A percentile compares a stretch with the other conserved stretches of the same genome.
These are phyloP conservation scores for Ceratobasidium sp. DNA, from an alignment of 1,284 basidiomycete species.

Conservation along the genomic window DNA sequence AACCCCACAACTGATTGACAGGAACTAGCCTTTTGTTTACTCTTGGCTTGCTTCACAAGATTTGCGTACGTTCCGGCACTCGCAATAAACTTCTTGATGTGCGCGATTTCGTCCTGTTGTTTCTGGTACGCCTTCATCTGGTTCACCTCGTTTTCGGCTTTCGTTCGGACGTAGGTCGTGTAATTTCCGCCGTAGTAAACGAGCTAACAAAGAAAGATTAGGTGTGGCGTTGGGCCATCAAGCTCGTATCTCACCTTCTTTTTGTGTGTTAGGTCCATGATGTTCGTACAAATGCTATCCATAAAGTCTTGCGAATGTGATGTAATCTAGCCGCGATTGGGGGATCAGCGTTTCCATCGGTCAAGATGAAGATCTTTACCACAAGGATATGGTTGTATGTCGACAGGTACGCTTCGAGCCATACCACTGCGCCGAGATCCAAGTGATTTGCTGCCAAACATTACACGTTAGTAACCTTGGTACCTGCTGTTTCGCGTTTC, in stretches of 20 bases:
- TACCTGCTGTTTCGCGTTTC: background rate
- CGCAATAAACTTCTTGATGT: slow-evolving; percentile 99
- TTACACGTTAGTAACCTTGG: slow-evolving; percentile 18
- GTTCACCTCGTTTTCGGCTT: slow-evolving; percentile 97
- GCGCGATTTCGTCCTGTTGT: slow-evolving; percentile 97
- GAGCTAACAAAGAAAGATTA: slow-evolving; percentile 55
- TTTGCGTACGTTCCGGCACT: slow-evolving; percentile 99
- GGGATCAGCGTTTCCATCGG: slow-evolving; percentile 28
- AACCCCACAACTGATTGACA: background rate
- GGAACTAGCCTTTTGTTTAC: slow-evolving; percentile 84
- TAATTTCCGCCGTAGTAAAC: slow-evolving; percentile 98
- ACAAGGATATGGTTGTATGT: slow-evolving; percentile 99
- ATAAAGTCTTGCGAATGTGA: slow-evolving; percentile 99
- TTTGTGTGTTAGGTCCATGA: slow-evolving; percentile 93
- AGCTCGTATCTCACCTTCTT: slow-evolving; percentile 65
- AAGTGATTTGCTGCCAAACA: slow-evolving; percentile 73
- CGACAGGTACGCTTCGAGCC: slow-evolving; percentile 97
- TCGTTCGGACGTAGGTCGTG: slow-evolving; percentile 95
- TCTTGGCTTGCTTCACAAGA: slow-evolving; percentile 98
- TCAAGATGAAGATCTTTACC: slow-evolving; percentile 49
- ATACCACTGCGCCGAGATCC: slow-evolving; percentile 97
- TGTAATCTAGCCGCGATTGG: slow-evolving; percentile 64
- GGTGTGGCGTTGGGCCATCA: slow-evolving; percentile 36
- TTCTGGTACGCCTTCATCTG: slow-evolving; percentile 99
- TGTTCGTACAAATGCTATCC: slow-evolving; percentile 94